Evolutionary conservation across 106 monocot species (phyloP), one percentile per base, ranked within the genome.

Genomic region (Allium cepa): DNA sequence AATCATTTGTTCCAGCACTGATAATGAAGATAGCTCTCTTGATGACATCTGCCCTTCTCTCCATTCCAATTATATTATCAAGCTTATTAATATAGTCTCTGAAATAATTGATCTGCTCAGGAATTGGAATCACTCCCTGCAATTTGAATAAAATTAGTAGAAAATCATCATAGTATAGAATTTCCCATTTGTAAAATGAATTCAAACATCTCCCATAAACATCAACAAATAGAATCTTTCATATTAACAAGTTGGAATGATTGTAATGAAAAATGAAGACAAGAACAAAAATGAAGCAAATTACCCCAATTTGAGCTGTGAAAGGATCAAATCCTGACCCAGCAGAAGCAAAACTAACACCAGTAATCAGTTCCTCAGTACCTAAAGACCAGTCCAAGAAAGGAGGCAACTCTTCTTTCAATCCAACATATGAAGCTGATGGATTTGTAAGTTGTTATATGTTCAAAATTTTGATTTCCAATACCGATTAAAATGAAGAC

Each of bases 1-100:
- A 84, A 62, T 88, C 88, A 75, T 88, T 88, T 46, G 88, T 84
- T 10, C 88, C 88, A 8, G 81, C 79, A 56, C 88, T 88, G 8
- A 88, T 64, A 16, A 81, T 13, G 69, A 88, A 84, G 2, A 88
- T 26, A 13, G 88, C 75, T 46, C 66, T 55, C 45, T 27, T 76
- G 1, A 88, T 71, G 56, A 81, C 49, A 12, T 81, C 78, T 51
- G 68, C 65, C 11, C 73, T 81, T 50, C 14, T 69, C 60, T 76
- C 45, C 56, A 61, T 57, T 51, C 88, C 88, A 53, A 84, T 51
- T 57, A 69, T 63, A n/a, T 71, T 17, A 49, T 75, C 71, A 47
- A 84, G 50, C 65, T 64, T 81, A 22, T 49, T 13, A 2, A 74
- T 58, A 61, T 88, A 88, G 8, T 84, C 79, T 57, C 69, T 70